Evolutionary conservation across 1,284 basidiomycete genomes (phyloP).

Genomic region (Rugosomyces carneus): DNA sequence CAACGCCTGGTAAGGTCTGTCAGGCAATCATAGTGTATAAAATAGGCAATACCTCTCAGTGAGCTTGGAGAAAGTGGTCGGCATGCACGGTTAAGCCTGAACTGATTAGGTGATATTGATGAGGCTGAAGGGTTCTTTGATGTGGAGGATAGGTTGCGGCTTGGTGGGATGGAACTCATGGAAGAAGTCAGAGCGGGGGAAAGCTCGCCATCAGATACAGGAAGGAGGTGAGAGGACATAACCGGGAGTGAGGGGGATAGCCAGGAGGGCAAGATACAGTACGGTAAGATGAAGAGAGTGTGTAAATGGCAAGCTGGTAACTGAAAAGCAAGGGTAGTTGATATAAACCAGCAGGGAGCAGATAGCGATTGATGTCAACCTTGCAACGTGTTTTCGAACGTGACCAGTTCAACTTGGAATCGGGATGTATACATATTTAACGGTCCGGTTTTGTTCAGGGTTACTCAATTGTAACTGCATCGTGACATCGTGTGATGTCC

Average conservation of each 20-base stretch:
- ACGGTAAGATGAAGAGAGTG: no score
- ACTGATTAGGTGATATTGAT: slow-evolving; percentile 18
- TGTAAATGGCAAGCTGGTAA: slow-evolving; percentile 14
- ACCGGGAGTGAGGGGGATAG: slow-evolving; percentile 2
- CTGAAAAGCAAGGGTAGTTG: slow-evolving; percentile 18
- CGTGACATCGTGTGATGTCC: no score
- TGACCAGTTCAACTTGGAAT: slow-evolving; percentile 26
- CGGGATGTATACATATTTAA: slow-evolving; percentile 13
- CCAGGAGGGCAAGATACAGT: no score
- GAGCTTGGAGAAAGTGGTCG: slow-evolving; percentile 46
- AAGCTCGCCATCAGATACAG: slow-evolving; percentile 31
- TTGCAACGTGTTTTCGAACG: slow-evolving; percentile 20
- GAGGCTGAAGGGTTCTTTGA: slow-evolving; percentile 22
- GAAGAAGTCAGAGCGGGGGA: slow-evolving; percentile 34
- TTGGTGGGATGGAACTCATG: slow-evolving; percentile 28
- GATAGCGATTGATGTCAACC: slow-evolving; percentile 21
- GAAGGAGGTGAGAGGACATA: slow-evolving; percentile 46
- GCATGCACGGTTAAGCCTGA: slow-evolving; percentile 24
- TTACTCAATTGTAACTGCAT: no score
- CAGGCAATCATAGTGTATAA: background rate
- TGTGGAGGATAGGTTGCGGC: slow-evolving; percentile 25
- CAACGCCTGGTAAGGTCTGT: slow-evolving; percentile 42
- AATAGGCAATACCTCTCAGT: slow-evolving; percentile 38
- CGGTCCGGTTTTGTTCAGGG: no score
- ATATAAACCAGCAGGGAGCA: slow-evolving; percentile 23